These are phyloP conservation scores for Scutellaria baicalensis DNA, from an alignment of 257 asterid species.

Conservation along the genomic window DNA sequence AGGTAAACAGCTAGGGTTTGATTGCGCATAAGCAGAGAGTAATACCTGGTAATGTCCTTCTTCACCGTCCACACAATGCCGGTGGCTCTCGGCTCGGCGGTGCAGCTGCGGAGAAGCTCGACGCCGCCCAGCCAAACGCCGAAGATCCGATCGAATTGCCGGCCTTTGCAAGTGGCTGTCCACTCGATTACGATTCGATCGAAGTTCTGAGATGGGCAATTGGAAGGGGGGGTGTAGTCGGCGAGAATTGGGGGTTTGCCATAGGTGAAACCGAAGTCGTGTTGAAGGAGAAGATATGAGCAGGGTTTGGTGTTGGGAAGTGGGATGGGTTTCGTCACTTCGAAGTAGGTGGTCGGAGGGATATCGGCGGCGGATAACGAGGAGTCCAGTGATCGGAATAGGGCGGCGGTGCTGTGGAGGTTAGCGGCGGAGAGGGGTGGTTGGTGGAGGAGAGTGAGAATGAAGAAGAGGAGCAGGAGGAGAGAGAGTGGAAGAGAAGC, in stretches of 20 bases:
- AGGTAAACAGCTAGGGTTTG: slow-evolving; percentile 57
- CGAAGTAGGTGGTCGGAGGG: slow-evolving; percentile 44
- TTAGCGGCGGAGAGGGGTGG: slow-evolving; percentile 29
- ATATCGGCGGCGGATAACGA: slow-evolving; percentile 2
- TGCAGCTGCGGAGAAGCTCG: slow-evolving; percentile 74
- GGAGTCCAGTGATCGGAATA: slow-evolving; percentile 21
- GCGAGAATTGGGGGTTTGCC: slow-evolving; percentile 51
- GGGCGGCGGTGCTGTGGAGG: slow-evolving; percentile 21
- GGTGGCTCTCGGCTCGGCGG: slow-evolving; percentile 62
- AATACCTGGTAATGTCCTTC: slow-evolving; percentile 72
- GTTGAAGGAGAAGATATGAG: slow-evolving; percentile 45
- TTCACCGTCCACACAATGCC: slow-evolving; percentile 68
- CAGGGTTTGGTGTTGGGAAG: slow-evolving; percentile 54
- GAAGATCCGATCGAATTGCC: slow-evolving; percentile 73
- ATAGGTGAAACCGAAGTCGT: slow-evolving; percentile 54
- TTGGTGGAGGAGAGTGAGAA: neutral
- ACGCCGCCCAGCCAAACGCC: slow-evolving; percentile 87
- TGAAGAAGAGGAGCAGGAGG: slow-evolving; percentile 14
- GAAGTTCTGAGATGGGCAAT: slow-evolving; percentile 38
- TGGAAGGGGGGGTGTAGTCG: slow-evolving; percentile 36
- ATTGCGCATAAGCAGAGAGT: slow-evolving; percentile 43
- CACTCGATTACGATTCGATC: slow-evolving; percentile 58
- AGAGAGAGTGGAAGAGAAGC: slow-evolving; percentile 11
- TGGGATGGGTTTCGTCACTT: slow-evolving; percentile 53
- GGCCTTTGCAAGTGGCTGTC: slow-evolving; percentile 59